A percentile compares a stretch with the other conserved stretches of the same genome.
Conservation (phyloP, 306 rosid genomes). For the Ammopiptanthus mongolicus region DNA sequence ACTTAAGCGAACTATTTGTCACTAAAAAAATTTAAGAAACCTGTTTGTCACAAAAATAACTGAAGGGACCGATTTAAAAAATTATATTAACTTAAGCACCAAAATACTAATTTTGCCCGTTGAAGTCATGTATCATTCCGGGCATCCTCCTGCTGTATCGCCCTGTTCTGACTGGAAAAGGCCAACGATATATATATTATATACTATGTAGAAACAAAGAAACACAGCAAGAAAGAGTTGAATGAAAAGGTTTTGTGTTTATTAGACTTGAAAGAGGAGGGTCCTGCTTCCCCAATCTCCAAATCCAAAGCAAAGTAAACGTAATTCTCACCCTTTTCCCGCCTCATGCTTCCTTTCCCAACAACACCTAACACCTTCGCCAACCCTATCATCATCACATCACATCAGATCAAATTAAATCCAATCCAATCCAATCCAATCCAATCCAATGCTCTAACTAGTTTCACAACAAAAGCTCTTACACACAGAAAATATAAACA, state of each 20-base stretch:
- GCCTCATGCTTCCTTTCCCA: not conserved
- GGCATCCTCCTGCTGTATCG: no score
- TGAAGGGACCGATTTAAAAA: no score
- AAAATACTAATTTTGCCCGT: no score
- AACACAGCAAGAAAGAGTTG: no score
- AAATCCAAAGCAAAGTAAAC: conserved; percentile 17
- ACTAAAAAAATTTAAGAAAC: no score
- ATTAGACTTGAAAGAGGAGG: not conserved
- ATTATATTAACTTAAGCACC: no score
- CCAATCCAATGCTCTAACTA: not conserved
- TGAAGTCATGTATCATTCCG: no score
- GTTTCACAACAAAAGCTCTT: not conserved
- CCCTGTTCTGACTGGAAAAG: no score
- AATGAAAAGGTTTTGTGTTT: not conserved
- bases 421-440: no score
- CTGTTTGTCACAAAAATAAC: no score
- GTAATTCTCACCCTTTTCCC: conserved; percentile 14
- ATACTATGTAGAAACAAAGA: not conserved
- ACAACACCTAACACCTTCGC: not conserved
- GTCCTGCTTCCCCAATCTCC: conserved; percentile 16
- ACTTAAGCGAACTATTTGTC: no score
- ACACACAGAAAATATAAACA: not conserved
- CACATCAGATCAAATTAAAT: not conserved
- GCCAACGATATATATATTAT: no score
- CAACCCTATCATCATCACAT: not conserved